A percentile compares a stretch with the other conserved stretches of the same genome.
Conservation (phyloP, 371 early-diverging fungal genomes). For the Actinomucor elegans region DNA sequence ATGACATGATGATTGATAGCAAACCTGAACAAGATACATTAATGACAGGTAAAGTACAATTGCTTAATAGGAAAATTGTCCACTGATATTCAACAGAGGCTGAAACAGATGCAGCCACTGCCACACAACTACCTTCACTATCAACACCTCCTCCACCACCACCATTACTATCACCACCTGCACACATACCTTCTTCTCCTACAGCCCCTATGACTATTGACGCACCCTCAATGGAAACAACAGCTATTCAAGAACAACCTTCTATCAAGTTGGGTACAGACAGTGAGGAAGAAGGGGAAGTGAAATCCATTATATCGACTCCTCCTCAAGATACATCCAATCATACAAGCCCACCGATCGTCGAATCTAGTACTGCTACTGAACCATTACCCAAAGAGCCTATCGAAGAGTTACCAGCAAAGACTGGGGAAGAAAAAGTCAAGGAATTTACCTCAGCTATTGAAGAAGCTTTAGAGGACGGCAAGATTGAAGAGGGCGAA, state of each 20-base stretch:
- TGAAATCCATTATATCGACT: constrained; percentile 30
- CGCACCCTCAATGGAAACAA: neutral
- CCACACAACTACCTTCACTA: neutral
- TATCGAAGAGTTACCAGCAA: neutral
- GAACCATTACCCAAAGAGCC: neutral
- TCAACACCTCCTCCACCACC: neutral
- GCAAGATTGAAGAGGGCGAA: constrained; percentile 43
- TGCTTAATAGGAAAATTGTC: too few relatives aligned
- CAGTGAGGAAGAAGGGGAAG: constrained; percentile 49
- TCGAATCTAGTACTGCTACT: neutral
- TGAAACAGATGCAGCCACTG: too few relatives aligned
- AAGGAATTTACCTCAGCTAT: constrained; percentile 1
- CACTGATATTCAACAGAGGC: too few relatives aligned
- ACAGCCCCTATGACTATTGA: neutral
- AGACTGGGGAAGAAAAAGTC: constrained; percentile 6
- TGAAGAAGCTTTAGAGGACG: constrained; percentile 39
- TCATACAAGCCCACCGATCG: neutral
- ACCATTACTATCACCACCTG: too few relatives aligned
- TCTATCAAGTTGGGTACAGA: constrained; percentile 16
- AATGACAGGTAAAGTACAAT: constrained; percentile 20
- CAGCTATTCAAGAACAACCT: neutral
- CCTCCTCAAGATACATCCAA: constrained; percentile 4
- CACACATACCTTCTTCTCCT: neutral
- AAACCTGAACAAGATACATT: constrained; percentile 1
- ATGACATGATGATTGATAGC: neutral